Conservation (phyloP, 192 early-diverging fungal species). For the Coemansia sp. region DNA sequence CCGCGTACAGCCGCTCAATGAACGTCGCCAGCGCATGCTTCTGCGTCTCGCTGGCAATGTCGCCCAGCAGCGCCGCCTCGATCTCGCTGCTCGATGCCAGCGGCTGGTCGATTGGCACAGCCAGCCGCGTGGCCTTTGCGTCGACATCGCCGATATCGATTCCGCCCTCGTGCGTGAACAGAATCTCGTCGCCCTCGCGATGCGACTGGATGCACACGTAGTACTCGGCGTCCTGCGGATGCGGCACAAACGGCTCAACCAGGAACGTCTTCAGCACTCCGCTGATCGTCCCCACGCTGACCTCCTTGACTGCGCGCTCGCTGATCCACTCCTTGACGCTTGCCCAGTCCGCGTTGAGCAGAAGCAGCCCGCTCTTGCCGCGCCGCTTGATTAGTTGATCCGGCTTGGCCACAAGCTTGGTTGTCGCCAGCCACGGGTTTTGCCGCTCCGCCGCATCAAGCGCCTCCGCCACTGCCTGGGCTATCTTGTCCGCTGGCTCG, state of each 20-base stretch:
- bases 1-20: conserved; percentile 87
- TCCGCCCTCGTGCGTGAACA: conserved; percentile 98
- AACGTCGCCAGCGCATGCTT: conserved; percentile 85
- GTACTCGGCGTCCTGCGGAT: conserved; percentile 90
- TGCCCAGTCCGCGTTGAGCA: conserved; percentile 89
- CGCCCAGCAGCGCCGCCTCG: conserved; percentile 65
- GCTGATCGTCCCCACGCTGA: conserved; percentile 77
- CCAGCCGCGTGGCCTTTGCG: conserved; percentile 87
- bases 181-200: conserved; percentile 93
- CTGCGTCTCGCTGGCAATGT: conserved; percentile 62
- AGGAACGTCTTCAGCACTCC: conserved; percentile 94
- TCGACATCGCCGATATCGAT: conserved; percentile 99
- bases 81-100: conserved; percentile 73
- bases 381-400: conserved; percentile 98
- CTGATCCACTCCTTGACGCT: conserved; percentile 88
- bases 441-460: conserved; percentile 68
- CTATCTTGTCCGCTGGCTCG: conserved; percentile 58
- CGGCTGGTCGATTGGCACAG: conserved; percentile 75
- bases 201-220: conserved; percentile 96
- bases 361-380: conserved; percentile 92
- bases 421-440: conserved; percentile 79
- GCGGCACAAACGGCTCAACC: conserved; percentile 92
- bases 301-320: conserved; percentile 82
- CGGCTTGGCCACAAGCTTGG: conserved; percentile 93
- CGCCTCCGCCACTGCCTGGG: conserved; percentile 64